These are phyloP conservation scores for Globisporangium iwayamae DNA, from an alignment of 352 stramenopile genomes.

Conservation along the genomic window DNA sequence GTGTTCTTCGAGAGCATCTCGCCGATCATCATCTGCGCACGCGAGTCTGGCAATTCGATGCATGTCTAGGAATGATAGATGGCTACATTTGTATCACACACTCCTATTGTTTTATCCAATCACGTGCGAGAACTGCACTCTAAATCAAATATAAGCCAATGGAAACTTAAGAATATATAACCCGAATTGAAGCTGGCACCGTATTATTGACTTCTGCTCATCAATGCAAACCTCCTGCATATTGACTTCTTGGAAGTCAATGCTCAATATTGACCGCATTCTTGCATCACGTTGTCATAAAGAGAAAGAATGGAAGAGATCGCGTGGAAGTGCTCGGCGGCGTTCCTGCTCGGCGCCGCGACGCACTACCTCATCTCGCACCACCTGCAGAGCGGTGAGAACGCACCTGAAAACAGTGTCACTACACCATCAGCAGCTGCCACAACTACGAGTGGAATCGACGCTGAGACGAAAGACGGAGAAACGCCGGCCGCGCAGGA, in stretches of 20 bases:
- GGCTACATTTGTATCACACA: too few species aligned
- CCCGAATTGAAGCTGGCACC: too few species aligned
- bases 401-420: slow-evolving; percentile 9
- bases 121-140: too few species aligned
- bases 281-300: neutral
- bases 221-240: neutral
- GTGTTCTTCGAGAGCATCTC: slow-evolving; percentile 13
- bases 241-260: neutral
- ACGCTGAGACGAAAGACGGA: neutral
- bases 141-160: too few species aligned
- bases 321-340: slow-evolving; percentile 72
- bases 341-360: slow-evolving; percentile 68
- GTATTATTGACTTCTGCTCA: too few species aligned
- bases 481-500: neutral
- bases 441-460: neutral
- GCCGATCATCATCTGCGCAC: neutral
- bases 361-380: slow-evolving; percentile 57
- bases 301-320: slow-evolving; percentile 45
- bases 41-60: neutral
- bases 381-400: slow-evolving; percentile 23
- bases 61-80: neutral
- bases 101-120: too few species aligned
- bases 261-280: neutral
- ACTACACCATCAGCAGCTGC: neutral
- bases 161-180: too few species aligned